Percentiles rank a stretch among this genome's conserved stretches.
Conservation (phyloP, 768 basidiomycete species). For the Naganishia kalamii region DNA sequence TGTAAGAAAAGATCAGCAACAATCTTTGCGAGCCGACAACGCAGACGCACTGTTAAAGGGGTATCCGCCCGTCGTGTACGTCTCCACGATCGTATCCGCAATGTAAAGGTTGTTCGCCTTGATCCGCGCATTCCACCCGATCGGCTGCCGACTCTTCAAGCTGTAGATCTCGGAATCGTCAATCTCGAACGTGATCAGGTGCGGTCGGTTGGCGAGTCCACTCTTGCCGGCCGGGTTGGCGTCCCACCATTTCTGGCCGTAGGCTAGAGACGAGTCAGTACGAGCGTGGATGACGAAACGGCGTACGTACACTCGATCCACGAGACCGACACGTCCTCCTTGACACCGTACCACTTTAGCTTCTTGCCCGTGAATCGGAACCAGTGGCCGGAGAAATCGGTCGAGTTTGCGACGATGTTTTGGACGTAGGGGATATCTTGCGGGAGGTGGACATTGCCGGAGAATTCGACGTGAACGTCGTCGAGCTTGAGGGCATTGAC, state of each 20-base stretch:
- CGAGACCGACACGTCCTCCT: conserved; percentile 49
- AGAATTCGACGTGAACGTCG: conserved; percentile 49
- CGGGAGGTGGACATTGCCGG: conserved; percentile 52
- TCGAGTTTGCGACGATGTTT: conserved; percentile 27
- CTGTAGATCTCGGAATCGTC: conserved; percentile 48
- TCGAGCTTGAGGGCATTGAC: conserved; percentile 34
- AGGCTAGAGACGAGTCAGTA: conserved; percentile 21
- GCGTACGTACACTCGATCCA: conserved; percentile 47
- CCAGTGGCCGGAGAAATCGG: conserved; percentile 40
- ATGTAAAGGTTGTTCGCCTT: conserved; percentile 35
- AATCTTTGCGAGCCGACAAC: background rate
- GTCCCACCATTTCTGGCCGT: conserved; percentile 55
- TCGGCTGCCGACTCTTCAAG: conserved; percentile 52
- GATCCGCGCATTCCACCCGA: conserved; percentile 48
- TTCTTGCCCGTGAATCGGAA: conserved; percentile 51
- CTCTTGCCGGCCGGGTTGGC: conserved; percentile 48
- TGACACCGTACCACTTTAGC: conserved; percentile 49
- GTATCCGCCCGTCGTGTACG: conserved; percentile 24
- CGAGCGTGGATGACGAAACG: too few species aligned
- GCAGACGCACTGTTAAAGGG: conserved; percentile 27
- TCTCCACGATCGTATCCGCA: conserved; percentile 29
- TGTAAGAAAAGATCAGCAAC: background rate
- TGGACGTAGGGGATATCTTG: conserved; percentile 51
- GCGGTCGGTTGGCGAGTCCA: conserved; percentile 46
- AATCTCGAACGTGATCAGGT: conserved; percentile 53